phyloP scores from a whole-genome alignment of 1,284 basidiomycete genomes.

The Agaricales sp. region DNA sequence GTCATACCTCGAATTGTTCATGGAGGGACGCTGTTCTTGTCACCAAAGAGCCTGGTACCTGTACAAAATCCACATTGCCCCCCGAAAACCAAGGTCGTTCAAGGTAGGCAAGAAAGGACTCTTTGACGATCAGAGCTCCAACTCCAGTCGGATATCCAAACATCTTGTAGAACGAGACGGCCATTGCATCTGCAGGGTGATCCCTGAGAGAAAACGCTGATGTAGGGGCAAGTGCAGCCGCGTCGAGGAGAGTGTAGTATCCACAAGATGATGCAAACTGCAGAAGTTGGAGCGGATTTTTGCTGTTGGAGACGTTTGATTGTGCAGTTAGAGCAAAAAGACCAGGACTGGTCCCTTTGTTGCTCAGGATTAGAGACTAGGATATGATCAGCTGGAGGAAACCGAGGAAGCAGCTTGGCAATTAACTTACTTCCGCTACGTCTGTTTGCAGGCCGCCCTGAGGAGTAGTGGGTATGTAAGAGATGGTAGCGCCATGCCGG shows the following conservation, averaged over 20 bases:
- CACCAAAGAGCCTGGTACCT: constrained; percentile 61
- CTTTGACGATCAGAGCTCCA: constrained; percentile 69
- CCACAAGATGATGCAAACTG: constrained; percentile 56
- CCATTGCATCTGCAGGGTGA: constrained; percentile 68
- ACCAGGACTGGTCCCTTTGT: constrained; percentile 33
- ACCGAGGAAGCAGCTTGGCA: constrained; percentile 26
- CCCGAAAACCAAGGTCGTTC: constrained; percentile 77
- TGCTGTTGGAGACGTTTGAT: constrained; percentile 70
- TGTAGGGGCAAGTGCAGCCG: constrained; percentile 69
- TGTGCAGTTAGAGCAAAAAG: constrained; percentile 71
- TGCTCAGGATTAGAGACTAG: neutral
- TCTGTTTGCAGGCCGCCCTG: constrained; percentile 59
- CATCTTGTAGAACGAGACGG: constrained; percentile 82
- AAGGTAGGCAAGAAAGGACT: constrained; percentile 48
- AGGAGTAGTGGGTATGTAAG: constrained; percentile 53
- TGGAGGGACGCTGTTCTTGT: constrained; percentile 49
- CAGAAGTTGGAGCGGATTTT: constrained; percentile 42
- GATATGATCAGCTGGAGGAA: constrained; percentile 18
- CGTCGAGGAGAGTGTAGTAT: constrained; percentile 64
- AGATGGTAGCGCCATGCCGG: constrained; percentile 41
- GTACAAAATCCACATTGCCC: constrained; percentile 72
- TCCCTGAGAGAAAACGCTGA: constrained; percentile 55
- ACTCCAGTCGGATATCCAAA: constrained; percentile 82
- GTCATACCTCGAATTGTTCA: constrained; percentile 64
- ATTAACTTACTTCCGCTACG: too few species aligned